Base-by-base conservation (phyloP, 1,284 basidiomycete species). In the Pyrrhoderma noxium region DNA sequence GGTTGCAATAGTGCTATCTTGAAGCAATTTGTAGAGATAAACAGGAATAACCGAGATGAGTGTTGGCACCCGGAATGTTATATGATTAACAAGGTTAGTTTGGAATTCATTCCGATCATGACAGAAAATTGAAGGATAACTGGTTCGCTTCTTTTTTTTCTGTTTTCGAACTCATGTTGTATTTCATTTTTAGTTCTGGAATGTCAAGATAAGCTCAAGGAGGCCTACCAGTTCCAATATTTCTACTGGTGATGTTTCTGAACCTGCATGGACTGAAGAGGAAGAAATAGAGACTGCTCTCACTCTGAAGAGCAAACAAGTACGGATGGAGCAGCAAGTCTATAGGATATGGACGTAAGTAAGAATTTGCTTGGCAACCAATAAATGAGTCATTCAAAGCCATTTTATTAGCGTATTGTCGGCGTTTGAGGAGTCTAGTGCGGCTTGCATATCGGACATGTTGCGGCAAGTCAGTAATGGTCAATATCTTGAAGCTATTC, bases 41-140 rank as follows among this genome's bases (percentile, higher is more conserved):
- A 99, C 64, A 80, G 95, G 57, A 99, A 98, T 70, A 92, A 91
- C 76, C 79, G 85, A 53, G 93, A 99, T 70, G 96, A 99, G 71
- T 98, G 96, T 65, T 99, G 96, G 95, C 95, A 99, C 77, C 95
- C 95, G 46, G 95, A 99, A 70, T 99, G 95, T 69, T 98, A 99
- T 69, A 98, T 99, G 94, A 98, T 99, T 62, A 95, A 98, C 71
- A 98, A 96, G 77, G 91, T 92, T 54, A 51, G 74, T 60, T 13
- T 47, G 27, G n/a, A n/a, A n/a, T n/a, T 49, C 48, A 3, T 8
- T 7, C 11, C 16, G 14, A 36, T 22, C 37, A 9, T n/a, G 1
- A n/a, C n/a, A 7, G 43, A 22, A 18, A 11, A 22, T 18, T 44
- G 39, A 35, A 54, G 23, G 43, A 18, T 47, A 34, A 19, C 41